Base-by-base conservation (phyloP, 257 asterid genomes). In the Lycium ferocissimum region DNA sequence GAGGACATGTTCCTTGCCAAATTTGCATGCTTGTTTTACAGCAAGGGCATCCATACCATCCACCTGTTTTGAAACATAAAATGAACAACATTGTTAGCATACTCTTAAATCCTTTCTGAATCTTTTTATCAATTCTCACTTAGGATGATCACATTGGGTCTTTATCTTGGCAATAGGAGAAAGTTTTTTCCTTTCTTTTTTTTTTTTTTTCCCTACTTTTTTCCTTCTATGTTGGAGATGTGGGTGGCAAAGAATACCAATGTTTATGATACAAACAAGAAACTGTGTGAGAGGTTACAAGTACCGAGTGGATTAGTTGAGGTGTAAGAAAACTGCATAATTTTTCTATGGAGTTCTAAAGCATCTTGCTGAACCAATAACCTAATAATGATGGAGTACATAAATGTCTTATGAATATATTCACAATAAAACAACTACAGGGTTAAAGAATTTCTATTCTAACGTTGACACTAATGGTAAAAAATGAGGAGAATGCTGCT, bases 11-110 rank as follows among this genome's bases (percentile, higher is more conserved):
- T 96, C 97, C 95, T 96, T 96, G 38, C 98, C 98, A 79, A 95
- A 95, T 91, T 90, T 93, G 94, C 98, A 95, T 10, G 98, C 99
- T 88, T 94, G 98, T 90, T 96, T 96, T 81, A 96, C 99, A 82
- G 99, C 99, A 89, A 96, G 88, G 81, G 83, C 99, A 91, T 95
- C 98, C 99, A 96, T 96, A 65, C 99, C 99, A 91, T 96, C 99
- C 82, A 96, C 98, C 99, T 96, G 90, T 85, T 81, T 83, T 80
- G 56, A n/a, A 81, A 79, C 66, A 56, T 53, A 69, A 22, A 56
- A 69, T 43, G 37, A 53, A 70, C 72, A 69, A 58, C 56, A 69
- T 66, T 54, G 66, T 38, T 61, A 35, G 84, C 49, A 63, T 43
- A 73, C 58, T 73, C 18, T 73, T n/a, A 73, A n/a, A 73, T 45